These are phyloP conservation scores for Clavaria fumosa DNA, from an alignment of 768 basidiomycete species.

Conservation along the genomic window DNA sequence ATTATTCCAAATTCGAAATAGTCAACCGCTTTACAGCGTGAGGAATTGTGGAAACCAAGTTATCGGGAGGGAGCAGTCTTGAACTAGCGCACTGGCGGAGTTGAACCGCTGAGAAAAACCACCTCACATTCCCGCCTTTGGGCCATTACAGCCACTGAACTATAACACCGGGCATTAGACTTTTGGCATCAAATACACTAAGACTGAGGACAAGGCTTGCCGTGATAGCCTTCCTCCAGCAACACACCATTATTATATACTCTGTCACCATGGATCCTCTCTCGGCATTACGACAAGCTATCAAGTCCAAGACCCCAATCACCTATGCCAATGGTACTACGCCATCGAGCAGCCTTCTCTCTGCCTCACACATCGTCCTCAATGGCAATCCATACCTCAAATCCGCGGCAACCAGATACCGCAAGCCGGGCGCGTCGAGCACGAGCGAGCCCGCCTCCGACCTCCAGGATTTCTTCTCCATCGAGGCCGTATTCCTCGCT, in stretches of 20 bases:
- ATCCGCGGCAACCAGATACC: conserved; percentile 61
- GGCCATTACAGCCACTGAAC: conserved; percentile 73
- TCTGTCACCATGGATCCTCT: conserved; percentile 33
- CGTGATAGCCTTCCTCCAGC: too few species aligned
- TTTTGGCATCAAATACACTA: too few species aligned
- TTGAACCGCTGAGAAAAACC: conserved; percentile 44
- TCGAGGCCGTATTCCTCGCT: conserved; percentile 75
- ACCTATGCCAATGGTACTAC: conserved; percentile 30
- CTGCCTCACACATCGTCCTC: conserved; percentile 54
- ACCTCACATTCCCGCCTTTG: conserved; percentile 66
- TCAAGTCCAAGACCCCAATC: conserved; percentile 36
- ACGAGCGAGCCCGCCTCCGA: conserved; percentile 27
- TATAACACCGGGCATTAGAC: too few species aligned
- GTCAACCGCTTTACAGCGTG: conserved; percentile 46
- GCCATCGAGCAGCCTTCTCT: conserved; percentile 30
- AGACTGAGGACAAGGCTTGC: too few species aligned
- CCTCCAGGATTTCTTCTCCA: conserved; percentile 54
- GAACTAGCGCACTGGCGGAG: conserved; percentile 76
- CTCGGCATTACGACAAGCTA: conserved; percentile 42
- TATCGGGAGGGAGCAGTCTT: conserved; percentile 91
- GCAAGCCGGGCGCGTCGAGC: conserved; percentile 38
- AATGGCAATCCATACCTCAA: conserved; percentile 47
- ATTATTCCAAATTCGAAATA: conserved; percentile 69
- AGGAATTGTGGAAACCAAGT: conserved; percentile 71
- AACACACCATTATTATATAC: too few species aligned